Evolutionary conservation across 352 stramenopile genomes (phyloP).

Genomic region (Pythium chondricola): DNA sequence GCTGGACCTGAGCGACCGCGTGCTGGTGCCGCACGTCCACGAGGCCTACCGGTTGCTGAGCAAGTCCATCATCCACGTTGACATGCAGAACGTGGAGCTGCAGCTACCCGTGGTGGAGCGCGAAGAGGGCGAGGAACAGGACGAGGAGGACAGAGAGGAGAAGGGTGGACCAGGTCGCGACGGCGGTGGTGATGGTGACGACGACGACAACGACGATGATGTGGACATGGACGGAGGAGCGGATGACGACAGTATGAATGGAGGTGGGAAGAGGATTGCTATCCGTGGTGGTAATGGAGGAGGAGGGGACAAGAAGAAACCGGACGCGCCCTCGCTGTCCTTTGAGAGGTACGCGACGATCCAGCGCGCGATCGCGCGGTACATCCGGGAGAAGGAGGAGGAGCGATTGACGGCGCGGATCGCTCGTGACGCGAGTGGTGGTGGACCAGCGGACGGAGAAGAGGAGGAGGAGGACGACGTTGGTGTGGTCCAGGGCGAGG

Average conservation of each 20-base stretch:
- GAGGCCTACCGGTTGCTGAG: slow-evolving; percentile 96
- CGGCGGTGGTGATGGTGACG: background rate
- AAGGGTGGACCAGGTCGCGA: background rate
- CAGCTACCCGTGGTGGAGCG: slow-evolving; percentile 49
- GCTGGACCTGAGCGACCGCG: slow-evolving; percentile 91
- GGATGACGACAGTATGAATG: no score
- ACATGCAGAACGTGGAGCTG: slow-evolving; percentile 95
- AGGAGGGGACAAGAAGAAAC: slow-evolving; percentile 18
- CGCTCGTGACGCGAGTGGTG: slow-evolving; percentile 27
- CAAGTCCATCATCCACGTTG: slow-evolving; percentile 99
- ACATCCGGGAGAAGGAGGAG: slow-evolving; percentile 80
- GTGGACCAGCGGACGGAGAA: background rate
- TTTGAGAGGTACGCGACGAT: slow-evolving; percentile 82
- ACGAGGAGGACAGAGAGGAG: slow-evolving; percentile 7
- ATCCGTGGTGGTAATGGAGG: slow-evolving; percentile 5
- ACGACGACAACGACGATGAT: background rate
- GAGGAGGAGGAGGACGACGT: slow-evolving; percentile 41
- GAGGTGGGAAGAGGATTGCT: no score
- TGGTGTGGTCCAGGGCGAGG: slow-evolving; percentile 65
- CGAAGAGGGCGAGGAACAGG: slow-evolving; percentile 38
- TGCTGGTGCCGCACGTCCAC: slow-evolving; percentile 90
- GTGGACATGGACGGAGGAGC: slow-evolving; percentile 9
- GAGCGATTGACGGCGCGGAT: slow-evolving; percentile 39
- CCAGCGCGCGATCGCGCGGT: slow-evolving; percentile 69
- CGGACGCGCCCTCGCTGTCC: slow-evolving; percentile 40